Percentiles rank a stretch among this genome's conserved stretches.
Conservation (phyloP, 164 flowering plant genomes). For the Chimonanthus salicifolius region DNA sequence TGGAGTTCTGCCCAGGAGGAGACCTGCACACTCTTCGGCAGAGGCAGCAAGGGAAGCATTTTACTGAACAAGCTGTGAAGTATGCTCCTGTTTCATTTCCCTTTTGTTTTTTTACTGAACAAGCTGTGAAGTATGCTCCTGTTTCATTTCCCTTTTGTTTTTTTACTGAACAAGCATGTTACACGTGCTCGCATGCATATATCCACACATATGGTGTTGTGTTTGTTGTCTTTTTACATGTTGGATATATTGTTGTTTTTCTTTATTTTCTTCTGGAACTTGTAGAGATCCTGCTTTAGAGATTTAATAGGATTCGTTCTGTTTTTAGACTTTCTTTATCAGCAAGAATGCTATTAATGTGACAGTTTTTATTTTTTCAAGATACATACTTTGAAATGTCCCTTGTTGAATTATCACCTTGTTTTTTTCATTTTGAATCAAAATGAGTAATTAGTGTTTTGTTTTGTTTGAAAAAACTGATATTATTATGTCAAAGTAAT, state of each 20-base stretch:
- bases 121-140: slow-evolving; percentile 50
- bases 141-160: slow-evolving; percentile 8
- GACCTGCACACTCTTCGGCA: slow-evolving; percentile 83
- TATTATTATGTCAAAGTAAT: neutral
- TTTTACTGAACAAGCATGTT: neutral
- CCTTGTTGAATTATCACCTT: neutral
- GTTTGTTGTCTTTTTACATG: neutral
- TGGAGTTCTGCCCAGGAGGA: slow-evolving; percentile 89
- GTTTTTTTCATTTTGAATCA: no score
- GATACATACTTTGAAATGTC: neutral
- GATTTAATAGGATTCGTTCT: no score
- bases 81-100: slow-evolving; percentile 28
- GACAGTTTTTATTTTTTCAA: neutral
- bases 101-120: neutral
- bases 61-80: slow-evolving; percentile 84
- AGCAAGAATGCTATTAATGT: neutral
- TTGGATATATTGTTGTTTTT: no score
- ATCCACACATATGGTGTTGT: neutral
- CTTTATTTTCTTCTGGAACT: neutral
- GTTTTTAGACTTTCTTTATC: neutral
- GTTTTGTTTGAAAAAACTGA: no score
- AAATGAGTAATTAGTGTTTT: no score
- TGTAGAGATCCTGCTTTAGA: neutral
- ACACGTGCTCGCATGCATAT: neutral
- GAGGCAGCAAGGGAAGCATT: slow-evolving; percentile 73